A percentile compares a stretch with the other conserved stretches of the same genome.
Conservation (phyloP, 177 flowering plant genomes). For the Vitis hybrid region DNA sequence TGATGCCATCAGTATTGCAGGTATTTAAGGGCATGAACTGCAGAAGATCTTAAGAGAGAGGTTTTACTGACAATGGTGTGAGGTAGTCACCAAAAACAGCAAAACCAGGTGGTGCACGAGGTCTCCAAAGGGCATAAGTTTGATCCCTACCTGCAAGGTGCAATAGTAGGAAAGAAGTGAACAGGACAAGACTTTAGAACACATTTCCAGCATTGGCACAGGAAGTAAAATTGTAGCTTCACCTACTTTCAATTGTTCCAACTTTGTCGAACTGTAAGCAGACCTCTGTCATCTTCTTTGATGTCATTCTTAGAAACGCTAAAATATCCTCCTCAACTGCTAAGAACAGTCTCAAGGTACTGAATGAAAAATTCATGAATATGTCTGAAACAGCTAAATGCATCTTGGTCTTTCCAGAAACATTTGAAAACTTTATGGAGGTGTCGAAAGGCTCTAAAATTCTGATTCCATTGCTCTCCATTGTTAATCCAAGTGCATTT, state of each 20-base stretch:
- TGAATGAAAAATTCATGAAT: constrained; percentile 94
- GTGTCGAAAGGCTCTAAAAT: constrained; percentile 95
- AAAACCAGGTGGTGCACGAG: constrained; percentile 95
- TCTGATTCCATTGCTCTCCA: constrained; percentile 94
- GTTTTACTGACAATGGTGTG: constrained; percentile 76
- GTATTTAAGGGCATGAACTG: neutral
- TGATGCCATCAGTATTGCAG: neutral
- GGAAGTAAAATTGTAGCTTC: neutral
- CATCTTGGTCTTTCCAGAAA: constrained; percentile 81
- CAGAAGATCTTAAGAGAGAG: neutral
- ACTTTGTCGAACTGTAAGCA: constrained; percentile 91
- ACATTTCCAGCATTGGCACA: neutral
- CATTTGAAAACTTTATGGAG: constrained; percentile 61
- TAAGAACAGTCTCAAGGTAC: constrained; percentile 83
- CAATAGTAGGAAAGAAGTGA: constrained; percentile 9
- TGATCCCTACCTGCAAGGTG: constrained; percentile 57
- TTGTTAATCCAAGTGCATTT: constrained; percentile 73
- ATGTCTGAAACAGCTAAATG: constrained; percentile 77
- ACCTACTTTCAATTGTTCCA: constrained; percentile 72
- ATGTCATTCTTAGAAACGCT: constrained; percentile 76
- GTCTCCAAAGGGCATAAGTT: constrained; percentile 84
- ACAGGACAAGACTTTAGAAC: neutral
- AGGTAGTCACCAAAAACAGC: constrained; percentile 91
- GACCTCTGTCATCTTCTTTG: constrained; percentile 66
- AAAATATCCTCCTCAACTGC: constrained; percentile 93